These are phyloP conservation scores for Berberis vulgaris DNA, from an alignment of 164 flowering plant species.

Conservation along the genomic window DNA sequence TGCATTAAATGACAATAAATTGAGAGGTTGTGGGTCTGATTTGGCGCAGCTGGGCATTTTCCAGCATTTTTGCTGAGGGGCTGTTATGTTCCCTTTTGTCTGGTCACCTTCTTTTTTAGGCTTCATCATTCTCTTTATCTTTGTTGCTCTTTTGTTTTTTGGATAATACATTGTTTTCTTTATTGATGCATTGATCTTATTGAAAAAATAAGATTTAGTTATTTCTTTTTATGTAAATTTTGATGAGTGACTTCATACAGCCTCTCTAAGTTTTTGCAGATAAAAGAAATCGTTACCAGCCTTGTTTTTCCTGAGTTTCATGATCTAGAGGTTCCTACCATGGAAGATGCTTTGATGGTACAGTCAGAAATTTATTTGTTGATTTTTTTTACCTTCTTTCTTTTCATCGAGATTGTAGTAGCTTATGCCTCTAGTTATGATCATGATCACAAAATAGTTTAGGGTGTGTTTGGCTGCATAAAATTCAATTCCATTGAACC, in stretches of 20 bases:
- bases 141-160: not conserved
- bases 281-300: slow-evolving; percentile 37
- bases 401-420: not conserved
- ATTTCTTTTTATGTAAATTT: not conserved
- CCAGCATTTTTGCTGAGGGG: no score
- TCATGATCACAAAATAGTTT: not conserved
- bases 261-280: slow-evolving; percentile 45
- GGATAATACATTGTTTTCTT: not conserved
- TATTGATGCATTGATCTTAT: not conserved
- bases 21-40: no score
- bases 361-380: slow-evolving; percentile 1
- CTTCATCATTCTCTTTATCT: not conserved
- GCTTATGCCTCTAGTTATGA: not conserved
- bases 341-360: slow-evolving; percentile 84
- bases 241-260: slow-evolving; percentile 10
- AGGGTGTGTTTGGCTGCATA: not conserved
- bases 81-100: no score
- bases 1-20: no score
- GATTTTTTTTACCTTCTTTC: not conserved
- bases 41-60: no score
- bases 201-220: not conserved
- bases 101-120: not conserved
- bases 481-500: not conserved
- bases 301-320: slow-evolving; percentile 30
- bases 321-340: slow-evolving; percentile 43